Percentiles rank a stretch among this genome's conserved stretches.
Conservation (phyloP, 768 basidiomycete species). For the Rhizopogon salebrosus region DNA sequence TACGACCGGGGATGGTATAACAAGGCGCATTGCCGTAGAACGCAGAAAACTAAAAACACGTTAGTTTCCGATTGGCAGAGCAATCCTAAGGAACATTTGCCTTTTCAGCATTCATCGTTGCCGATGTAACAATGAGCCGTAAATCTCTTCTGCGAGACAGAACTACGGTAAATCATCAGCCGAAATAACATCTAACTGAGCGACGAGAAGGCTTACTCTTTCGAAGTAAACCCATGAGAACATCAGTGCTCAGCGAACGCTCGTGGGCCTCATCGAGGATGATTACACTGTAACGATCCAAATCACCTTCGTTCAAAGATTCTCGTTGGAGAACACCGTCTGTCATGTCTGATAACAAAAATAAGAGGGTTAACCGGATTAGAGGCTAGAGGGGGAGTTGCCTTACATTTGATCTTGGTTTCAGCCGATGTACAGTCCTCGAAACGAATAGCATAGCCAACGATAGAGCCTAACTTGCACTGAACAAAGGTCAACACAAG, state of each 20-base stretch:
- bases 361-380: not conserved
- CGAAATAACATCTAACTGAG: not conserved
- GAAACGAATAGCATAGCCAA: constrained; percentile 97
- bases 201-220: constrained; percentile 62
- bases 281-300: constrained; percentile 94
- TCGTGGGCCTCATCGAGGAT: constrained; percentile 99
- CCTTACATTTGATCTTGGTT: constrained; percentile 94
- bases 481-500: constrained; percentile 22
- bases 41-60: constrained; percentile 72
- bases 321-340: constrained; percentile 98
- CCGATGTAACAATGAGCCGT: constrained; percentile 96
- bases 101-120: constrained; percentile 99
- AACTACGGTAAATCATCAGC: constrained; percentile 36
- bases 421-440: constrained; percentile 94
- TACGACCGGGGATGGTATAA: constrained; percentile 91
- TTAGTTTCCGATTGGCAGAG: not conserved
- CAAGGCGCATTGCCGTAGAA: constrained; percentile 95
- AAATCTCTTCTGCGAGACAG: constrained; percentile 87
- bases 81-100: constrained; percentile 32
- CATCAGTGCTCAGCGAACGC: constrained; percentile 94
- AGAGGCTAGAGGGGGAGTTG: not conserved
- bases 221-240: constrained; percentile 91
- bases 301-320: constrained; percentile 96
- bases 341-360: constrained; percentile 75
- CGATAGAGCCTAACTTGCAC: constrained; percentile 86